Conservation (phyloP, 257 asterid species). For the Solanum habrochaites region DNA sequence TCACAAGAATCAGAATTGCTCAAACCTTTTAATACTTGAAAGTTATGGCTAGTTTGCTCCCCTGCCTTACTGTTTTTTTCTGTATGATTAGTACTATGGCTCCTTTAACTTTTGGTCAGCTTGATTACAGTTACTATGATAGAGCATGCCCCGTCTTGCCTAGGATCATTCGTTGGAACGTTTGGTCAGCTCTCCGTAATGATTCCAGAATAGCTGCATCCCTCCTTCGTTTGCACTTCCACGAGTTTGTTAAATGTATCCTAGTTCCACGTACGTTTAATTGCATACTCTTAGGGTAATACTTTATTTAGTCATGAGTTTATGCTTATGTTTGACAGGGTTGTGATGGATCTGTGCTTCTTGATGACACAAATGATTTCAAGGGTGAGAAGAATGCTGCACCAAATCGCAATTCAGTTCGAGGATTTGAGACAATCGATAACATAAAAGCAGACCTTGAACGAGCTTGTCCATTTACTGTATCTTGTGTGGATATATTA, state of each 20-base stretch:
- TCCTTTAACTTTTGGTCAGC: constrained; percentile 7
- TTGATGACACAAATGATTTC: constrained; percentile 48
- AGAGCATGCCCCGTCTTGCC: constrained; percentile 43
- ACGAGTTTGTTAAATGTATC: constrained; percentile 59
- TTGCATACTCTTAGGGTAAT: not conserved
- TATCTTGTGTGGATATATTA: constrained; percentile 36
- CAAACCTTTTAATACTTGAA: not conserved
- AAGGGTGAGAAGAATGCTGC: constrained; percentile 62
- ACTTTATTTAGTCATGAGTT: not conserved
- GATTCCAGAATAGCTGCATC: constrained; percentile 69
- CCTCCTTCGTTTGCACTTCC: constrained; percentile 61
- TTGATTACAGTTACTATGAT: constrained; percentile 36
- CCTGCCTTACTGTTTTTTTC: not conserved
- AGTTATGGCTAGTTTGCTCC: constrained; percentile 21
- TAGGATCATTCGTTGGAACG: constrained; percentile 35
- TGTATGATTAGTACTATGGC: constrained; percentile 1
- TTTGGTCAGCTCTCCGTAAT: constrained; percentile 42
- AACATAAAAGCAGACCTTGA: constrained; percentile 53
- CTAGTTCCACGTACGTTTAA: too few relatives aligned
- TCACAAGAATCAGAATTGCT: not conserved
- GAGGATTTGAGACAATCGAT: constrained; percentile 64
- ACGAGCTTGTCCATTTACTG: constrained; percentile 40
- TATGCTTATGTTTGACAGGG: constrained; percentile 24
- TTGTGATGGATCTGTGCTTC: constrained; percentile 71
- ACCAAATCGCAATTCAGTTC: constrained; percentile 50